These are phyloP conservation scores for Dendrocalamus latiflorus DNA, from an alignment of 202 grass and related monocot genomes.

Conservation along the genomic window DNA sequence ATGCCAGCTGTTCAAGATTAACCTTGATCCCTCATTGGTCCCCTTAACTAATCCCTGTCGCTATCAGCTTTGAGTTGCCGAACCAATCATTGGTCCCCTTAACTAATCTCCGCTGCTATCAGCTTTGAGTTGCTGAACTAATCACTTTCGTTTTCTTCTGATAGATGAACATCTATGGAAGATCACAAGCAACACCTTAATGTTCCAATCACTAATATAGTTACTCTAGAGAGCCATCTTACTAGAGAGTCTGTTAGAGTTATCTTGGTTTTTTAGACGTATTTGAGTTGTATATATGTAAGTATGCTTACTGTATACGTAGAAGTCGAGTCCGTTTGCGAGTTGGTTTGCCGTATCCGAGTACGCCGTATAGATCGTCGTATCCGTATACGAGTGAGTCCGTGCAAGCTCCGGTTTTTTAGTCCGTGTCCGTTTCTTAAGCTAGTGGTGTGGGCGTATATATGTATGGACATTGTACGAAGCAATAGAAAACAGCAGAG, in stretches of 20 bases:
- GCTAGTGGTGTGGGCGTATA: too few species aligned
- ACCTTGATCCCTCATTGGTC: neutral
- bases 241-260: neutral
- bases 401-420: too few species aligned
- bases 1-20: constrained; percentile 33
- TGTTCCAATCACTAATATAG: neutral
- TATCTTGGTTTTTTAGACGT: too few species aligned
- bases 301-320: too few species aligned
- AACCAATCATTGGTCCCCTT: constrained; percentile 25
- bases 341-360: too few species aligned
- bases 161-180: neutral
- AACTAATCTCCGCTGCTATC: constrained; percentile 22
- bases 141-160: constrained; percentile 33
- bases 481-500: too few species aligned
- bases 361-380: too few species aligned
- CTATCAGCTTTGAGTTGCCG: constrained; percentile 26
- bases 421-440: too few species aligned
- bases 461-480: too few species aligned
- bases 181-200: constrained; percentile 3
- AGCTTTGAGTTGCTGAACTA: constrained; percentile 26
- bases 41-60: constrained; percentile 16
- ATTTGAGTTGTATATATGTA: too few species aligned
- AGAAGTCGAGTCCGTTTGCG: too few species aligned
- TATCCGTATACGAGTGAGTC: too few species aligned
- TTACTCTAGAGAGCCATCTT: neutral